A percentile compares a stretch with the other conserved stretches of the same genome.
Conservation (phyloP, 2,329 filamentous ascomycete genomes). For the Lecanicillium sp. region DNA sequence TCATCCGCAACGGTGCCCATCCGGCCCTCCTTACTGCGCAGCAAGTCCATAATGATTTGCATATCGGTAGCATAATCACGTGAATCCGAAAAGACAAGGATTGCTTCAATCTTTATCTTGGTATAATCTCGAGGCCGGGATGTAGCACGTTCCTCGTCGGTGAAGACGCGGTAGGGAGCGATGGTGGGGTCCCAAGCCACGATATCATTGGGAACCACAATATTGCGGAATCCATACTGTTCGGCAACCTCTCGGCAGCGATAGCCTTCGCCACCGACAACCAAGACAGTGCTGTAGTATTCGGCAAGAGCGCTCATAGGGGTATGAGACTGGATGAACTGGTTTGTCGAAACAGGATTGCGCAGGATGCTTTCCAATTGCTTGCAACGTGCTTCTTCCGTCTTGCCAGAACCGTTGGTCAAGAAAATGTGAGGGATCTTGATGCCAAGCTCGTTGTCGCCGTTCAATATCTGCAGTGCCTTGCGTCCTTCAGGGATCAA, state of each 20-base stretch:
- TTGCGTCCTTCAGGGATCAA: conserved; percentile 69
- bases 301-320: conserved; percentile 69
- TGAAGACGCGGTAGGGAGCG: conserved; percentile 73
- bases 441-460: conserved; percentile 63
- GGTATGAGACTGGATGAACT: conserved; percentile 72
- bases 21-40: conserved; percentile 67
- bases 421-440: conserved; percentile 85
- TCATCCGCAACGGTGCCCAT: conserved; percentile 54
- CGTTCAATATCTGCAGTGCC: conserved; percentile 63
- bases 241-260: conserved; percentile 46
- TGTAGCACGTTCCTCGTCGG: conserved; percentile 48
- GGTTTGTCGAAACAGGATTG: conserved; percentile 57
- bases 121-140: conserved; percentile 64
- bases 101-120: conserved; percentile 72
- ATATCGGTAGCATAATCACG: conserved; percentile 85
- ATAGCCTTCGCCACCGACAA: conserved; percentile 68
- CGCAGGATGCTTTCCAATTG: conserved; percentile 64
- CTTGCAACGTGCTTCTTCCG: conserved; percentile 72
- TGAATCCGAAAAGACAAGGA: conserved; percentile 88
- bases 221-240: conserved; percentile 64
- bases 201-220: conserved; percentile 77
- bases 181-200: conserved; percentile 62
- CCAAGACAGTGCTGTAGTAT: conserved; percentile 69
- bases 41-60: conserved; percentile 69
- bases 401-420: conserved; percentile 90